Evolutionary conservation across 1,139 yeast genomes (phyloP).

Genomic region (Spathaspora sp.): DNA sequence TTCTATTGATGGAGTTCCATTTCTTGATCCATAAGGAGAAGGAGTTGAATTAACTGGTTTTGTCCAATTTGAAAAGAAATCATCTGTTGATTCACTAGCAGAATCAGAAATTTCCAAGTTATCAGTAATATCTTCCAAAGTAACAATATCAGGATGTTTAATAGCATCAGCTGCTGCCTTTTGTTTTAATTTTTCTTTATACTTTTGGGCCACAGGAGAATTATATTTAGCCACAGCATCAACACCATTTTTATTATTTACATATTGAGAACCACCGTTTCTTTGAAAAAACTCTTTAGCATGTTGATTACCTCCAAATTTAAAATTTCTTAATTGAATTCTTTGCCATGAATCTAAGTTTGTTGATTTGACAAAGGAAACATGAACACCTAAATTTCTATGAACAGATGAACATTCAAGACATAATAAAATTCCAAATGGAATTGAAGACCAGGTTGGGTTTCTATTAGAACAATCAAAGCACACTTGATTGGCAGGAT

Average conservation of each 20-base stretch:
- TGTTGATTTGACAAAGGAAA: slow-evolving; percentile 75
- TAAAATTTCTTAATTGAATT: slow-evolving; percentile 83
- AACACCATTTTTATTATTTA: slow-evolving; percentile 42
- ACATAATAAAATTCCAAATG: slow-evolving; percentile 49
- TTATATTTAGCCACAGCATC: slow-evolving; percentile 81
- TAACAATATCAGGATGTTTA: slow-evolving; percentile 65
- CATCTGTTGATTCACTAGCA: slow-evolving; percentile 58
- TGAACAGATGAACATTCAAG: slow-evolving; percentile 52
- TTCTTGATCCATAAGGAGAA: slow-evolving; percentile 54
- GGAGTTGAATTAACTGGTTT: slow-evolving; percentile 62
- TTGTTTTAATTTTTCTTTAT: slow-evolving; percentile 74
- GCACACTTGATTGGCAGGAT: slow-evolving; percentile 79
- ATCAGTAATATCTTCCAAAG: slow-evolving; percentile 56
- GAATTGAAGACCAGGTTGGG: slow-evolving; percentile 54
- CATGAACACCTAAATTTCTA: slow-evolving; percentile 50
- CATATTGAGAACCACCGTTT: slow-evolving; percentile 77
- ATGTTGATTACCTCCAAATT: slow-evolving; percentile 85
- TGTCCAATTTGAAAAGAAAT: slow-evolving; percentile 90
- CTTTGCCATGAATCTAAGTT: slow-evolving; percentile 90
- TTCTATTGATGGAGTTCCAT: slow-evolving; percentile 45
- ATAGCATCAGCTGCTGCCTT: slow-evolving; percentile 66
- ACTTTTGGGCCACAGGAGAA: slow-evolving; percentile 72
- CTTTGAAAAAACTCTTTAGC: slow-evolving; percentile 82
- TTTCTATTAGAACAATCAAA: slow-evolving; percentile 57
- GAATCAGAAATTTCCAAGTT: slow-evolving; percentile 31